Conservation (phyloP, 352 stramenopile genomes). For the Phytophthora colocasiae region DNA sequence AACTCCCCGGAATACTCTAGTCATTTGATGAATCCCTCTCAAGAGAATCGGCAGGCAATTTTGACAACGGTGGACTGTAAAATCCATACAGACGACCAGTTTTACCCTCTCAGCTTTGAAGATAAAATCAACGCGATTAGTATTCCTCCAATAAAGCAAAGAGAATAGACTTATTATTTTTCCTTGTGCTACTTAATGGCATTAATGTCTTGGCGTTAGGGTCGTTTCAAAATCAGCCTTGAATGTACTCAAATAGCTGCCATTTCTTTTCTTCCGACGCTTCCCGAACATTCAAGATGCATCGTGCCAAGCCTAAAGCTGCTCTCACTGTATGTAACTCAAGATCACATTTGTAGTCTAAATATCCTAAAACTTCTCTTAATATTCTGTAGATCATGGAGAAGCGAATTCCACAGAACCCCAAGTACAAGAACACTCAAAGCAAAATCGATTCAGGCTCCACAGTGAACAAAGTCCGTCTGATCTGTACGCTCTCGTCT, state of each 20-base stretch:
- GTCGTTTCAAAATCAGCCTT: no score
- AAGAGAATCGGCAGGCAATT: constrained; percentile 2
- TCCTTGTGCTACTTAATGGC: no score
- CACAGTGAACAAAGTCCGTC: constrained; percentile 79
- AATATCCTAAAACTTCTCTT: no score
- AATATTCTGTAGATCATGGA: constrained; percentile 67
- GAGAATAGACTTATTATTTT: no score
- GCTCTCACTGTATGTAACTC: no score
- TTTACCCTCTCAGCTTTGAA: constrained; percentile 15
- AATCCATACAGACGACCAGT: neutral
- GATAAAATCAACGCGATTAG: constrained; percentile 15
- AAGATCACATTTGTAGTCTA: no score
- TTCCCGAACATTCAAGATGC: no score
- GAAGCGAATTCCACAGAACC: constrained; percentile 78
- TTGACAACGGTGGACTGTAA: constrained; percentile 6
- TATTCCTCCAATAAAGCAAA: neutral
- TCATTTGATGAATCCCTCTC: constrained; percentile 17
- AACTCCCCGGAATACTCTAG: constrained; percentile 3
- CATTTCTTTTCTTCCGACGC: no score
- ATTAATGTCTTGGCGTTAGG: no score
- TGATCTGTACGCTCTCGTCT: constrained; percentile 61
- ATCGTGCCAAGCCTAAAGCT: no score
- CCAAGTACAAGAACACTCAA: constrained; percentile 81
- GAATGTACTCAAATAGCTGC: no score
- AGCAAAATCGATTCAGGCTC: constrained; percentile 81